Base-by-base conservation (phyloP, 2,329 filamentous ascomycete species). In the Penicillium sp. region DNA sequence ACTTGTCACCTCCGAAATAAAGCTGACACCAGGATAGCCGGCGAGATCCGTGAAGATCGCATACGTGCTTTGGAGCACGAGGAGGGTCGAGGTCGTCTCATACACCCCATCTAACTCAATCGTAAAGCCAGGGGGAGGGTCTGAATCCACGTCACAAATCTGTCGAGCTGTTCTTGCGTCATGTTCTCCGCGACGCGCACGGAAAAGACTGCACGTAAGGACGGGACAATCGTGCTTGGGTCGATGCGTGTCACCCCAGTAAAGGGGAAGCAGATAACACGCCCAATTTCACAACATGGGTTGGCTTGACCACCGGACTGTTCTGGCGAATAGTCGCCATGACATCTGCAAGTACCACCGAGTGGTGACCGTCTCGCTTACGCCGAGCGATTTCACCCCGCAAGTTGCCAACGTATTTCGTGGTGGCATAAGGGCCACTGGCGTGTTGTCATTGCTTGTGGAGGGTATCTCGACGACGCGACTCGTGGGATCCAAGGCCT, bases 381-480 rank as follows among this genome's bases (percentile, higher is more conserved):
- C 47, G 42, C 3, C 42, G 26, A 6, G 14, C 14, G 23, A 49
- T 42, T 24, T 49, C 42, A 10, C 16, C 47, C 14, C 20, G 11
- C 18, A 50, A 20, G 10, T 40, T 43, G 27, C 29, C 38, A 46
- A 16, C 4, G 38, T 49, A 13, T 42, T 46, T 2, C 42, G 24
- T 6, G 32, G 36, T 14, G 48, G 41, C 14, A 23, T 7, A 14
- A 43, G 13, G 20, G 36, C 40, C 11, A 29, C 28, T 9, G 44
- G 27, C 27, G 26, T 38, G 23, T 35, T 3, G 4, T 34, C 18
- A 27, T 42, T 38, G 11, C 38, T 49, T 28, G 49, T 38, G 18
- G 45, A 35, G 42, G 46, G 39, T 23, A 51, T 16, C 40, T 49
- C 49, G 34, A 51, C 49, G 36, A 51, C 42, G n/a, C 49, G 26